These are phyloP conservation scores for Epichloe amarillans DNA, from an alignment of 2,329 filamentous ascomycete genomes.

Conservation along the genomic window DNA sequence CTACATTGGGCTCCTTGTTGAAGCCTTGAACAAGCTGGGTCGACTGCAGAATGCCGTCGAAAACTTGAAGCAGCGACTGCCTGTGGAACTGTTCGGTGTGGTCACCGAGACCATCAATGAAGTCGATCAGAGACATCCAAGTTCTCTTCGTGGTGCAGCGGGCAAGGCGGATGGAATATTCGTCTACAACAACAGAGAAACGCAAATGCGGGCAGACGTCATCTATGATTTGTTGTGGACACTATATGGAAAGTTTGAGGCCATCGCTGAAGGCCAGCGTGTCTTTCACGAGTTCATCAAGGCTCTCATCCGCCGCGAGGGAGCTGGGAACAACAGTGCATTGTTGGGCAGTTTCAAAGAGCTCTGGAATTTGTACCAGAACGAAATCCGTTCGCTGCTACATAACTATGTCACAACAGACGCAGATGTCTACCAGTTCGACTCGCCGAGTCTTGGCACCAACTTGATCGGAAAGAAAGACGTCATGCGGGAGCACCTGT, in stretches of 20 bases:
- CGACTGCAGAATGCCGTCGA: slow-evolving; percentile 77
- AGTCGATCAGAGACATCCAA: slow-evolving; percentile 86
- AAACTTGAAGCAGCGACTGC: slow-evolving; percentile 80
- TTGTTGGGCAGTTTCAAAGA: slow-evolving; percentile 87
- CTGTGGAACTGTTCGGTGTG: slow-evolving; percentile 84
- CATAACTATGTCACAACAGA: slow-evolving; percentile 95
- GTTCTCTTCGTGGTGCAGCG: slow-evolving; percentile 49
- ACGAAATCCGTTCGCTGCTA: slow-evolving; percentile 85
- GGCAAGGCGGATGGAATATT: slow-evolving; percentile 42
- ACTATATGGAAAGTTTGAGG: slow-evolving; percentile 90
- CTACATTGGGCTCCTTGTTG: slow-evolving; percentile 77
- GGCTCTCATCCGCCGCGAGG: slow-evolving; percentile 73
- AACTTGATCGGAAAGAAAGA: slow-evolving; percentile 33
- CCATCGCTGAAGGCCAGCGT: slow-evolving; percentile 89
- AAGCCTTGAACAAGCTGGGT: slow-evolving; percentile 80
- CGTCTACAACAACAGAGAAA: slow-evolving; percentile 55
- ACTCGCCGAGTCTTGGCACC: slow-evolving; percentile 38
- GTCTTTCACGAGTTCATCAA: slow-evolving; percentile 87
- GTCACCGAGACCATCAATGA: slow-evolving; percentile 93
- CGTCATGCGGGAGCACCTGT: slow-evolving; percentile 51
- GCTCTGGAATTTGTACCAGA: slow-evolving; percentile 95
- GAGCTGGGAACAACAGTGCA: slow-evolving; percentile 45
- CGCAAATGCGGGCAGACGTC: slow-evolving; percentile 67
- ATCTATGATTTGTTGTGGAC: slow-evolving; percentile 87
- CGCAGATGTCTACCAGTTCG: slow-evolving; percentile 56